Evolutionary conservation across 2,329 filamentous ascomycete species (phyloP), one percentile per base, ranked within the genome.

Genomic region (Neofusicoccum kwambonambiense): DNA sequence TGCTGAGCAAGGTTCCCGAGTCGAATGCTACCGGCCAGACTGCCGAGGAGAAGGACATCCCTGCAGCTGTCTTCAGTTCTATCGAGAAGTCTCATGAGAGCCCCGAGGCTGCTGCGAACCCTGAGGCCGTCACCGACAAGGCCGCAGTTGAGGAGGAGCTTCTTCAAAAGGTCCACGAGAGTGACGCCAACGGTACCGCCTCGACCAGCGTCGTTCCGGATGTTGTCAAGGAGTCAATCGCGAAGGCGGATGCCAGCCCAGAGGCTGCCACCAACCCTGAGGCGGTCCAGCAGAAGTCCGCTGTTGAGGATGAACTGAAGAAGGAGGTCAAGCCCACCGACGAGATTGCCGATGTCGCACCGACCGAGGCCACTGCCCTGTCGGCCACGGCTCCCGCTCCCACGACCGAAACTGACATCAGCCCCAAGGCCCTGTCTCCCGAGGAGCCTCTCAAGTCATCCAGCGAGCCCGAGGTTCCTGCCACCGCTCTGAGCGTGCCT

Each of bases 271-370:
- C 85, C 64, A 89, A 88, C 76, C 81, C 86, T 1, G 83, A 83
- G 64, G 90, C 88, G 17, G 90, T 95, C 6, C 79, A 85, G 67
- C 90, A 93, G 70, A 95, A 95, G 85, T 87, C 86, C 75, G 83
- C 82, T 9, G 83, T 93, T 4, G 92, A 96, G 80, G 77, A 86
- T 31, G 90, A 96, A 79, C 82, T 96, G 8, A 81, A 93, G 54
- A 83, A 86, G 68, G 86, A 90, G 75, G 83, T 88, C 67, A 61
- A 77, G 69, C 74, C 76, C 54, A 73, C 73, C 7, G 69, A 81
- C 62, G 77, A 78, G 57, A 70, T 75, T 56, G 80, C 80, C 39
- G 79, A 81, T 67, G 79, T 81, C 45, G 80, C 81, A 44, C 79
- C 79, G 12, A 77, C 75, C 39, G 70, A 74, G 34, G 72, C 74